These are phyloP conservation scores for Hansenula lynferdii DNA, from an alignment of 1,139 yeast species.

Conservation along the genomic window DNA sequence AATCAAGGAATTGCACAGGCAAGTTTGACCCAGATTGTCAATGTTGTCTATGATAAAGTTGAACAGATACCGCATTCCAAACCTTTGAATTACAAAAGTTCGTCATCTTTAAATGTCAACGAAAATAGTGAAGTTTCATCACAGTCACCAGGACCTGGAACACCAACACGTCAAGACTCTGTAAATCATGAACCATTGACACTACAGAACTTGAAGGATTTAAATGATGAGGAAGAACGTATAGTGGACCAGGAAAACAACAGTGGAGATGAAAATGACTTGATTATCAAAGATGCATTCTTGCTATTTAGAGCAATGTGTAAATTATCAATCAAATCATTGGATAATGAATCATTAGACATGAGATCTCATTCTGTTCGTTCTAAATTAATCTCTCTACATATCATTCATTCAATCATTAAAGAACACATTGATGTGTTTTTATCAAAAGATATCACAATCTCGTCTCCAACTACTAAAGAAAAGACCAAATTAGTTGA, in stretches of 20 bases:
- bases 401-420: slow-evolving; percentile 80
- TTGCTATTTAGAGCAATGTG: slow-evolving; percentile 92
- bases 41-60: slow-evolving; percentile 78
- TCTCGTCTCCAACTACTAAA: slow-evolving; percentile 50
- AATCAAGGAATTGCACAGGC: slow-evolving; percentile 97
- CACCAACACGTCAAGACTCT: slow-evolving; percentile 2
- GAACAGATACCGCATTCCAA: slow-evolving; percentile 24
- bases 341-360: slow-evolving; percentile 71
- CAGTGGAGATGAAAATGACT: slow-evolving; percentile 53
- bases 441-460: slow-evolving; percentile 56
- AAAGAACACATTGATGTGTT: slow-evolving; percentile 85
- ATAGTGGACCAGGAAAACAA: slow-evolving; percentile 40
- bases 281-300: slow-evolving; percentile 85
- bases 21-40: slow-evolving; percentile 84
- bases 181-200: slow-evolving; percentile 39
- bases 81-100: slow-evolving; percentile 5
- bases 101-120: slow-evolving; percentile 5
- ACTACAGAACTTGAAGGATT: slow-evolving; percentile 49
- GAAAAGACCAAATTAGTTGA: slow-evolving; percentile 66
- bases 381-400: slow-evolving; percentile 83
- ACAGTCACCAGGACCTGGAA: slow-evolving; percentile 5
- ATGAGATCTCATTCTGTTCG: slow-evolving; percentile 90
- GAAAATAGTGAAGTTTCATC: slow-evolving; percentile 1
- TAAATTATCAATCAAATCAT: slow-evolving; percentile 77
- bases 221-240: slow-evolving; percentile 53